Base-by-base conservation (phyloP, 495 filamentous ascomycete genomes). In the Aspergillus heteromorphus region DNA sequence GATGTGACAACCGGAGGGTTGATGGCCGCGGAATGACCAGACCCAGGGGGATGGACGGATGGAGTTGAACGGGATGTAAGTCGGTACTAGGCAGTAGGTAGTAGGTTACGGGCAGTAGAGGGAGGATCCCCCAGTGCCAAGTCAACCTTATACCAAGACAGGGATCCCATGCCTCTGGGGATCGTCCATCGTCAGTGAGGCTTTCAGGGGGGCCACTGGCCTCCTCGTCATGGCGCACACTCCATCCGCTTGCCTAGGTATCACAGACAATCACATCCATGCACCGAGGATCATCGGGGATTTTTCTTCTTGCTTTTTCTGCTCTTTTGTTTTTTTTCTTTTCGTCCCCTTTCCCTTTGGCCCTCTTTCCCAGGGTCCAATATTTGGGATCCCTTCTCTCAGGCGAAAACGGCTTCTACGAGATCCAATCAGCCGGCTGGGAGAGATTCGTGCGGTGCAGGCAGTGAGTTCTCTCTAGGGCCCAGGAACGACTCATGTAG, bases 351-450 rank as follows among this genome's bases (percentile, higher is more conserved):
- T 27, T 27, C 7, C 23, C 23, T 27, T 27, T 27, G 29, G 43
- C 14, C 16, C 21, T 20, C 43, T 27, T 47, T 29, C 30, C 53
- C 49, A 53, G 52, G 45, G 51, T 58, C 56, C 59, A 56, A 64
- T 64, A 70, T 73, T 71, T 68, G 68, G 62, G 65, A 65, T 65
- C 58, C 53, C 51, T 27, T 51, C 49, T 7, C 40, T 45, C 38
- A 36, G 34, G 48, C 53, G 42, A 48, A 51, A 68, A 66, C 67
- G 65, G 63, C 62, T 57, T 57, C 57, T 59, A 18, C 48, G 57
- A 67, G 59, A 65, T 68, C 63, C 60, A 61, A 59, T 60, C 57
- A 47, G 45, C 27, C 45, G 43, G 45, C 29, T 48, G 40, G 38
- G 64, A 65, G 40, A 43, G 69, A 56, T 57, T 56, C 45, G 54